Evolutionary conservation across 1,139 yeast species (phyloP).

Genomic region (Candida sp.): DNA sequence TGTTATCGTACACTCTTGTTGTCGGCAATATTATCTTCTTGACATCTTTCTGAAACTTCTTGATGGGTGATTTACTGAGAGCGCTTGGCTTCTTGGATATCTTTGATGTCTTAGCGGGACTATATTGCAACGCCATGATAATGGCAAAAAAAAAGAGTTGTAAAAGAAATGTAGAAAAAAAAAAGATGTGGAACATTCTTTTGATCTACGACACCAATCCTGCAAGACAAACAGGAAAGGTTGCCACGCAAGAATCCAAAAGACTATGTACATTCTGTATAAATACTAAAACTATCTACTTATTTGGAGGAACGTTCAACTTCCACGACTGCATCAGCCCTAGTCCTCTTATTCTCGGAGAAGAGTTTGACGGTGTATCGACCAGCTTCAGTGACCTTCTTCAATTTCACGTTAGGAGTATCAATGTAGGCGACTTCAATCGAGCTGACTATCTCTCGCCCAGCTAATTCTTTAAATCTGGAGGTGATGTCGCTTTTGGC

Average conservation of each 20-base stretch:
- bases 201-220: background rate
- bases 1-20: slow-evolving; percentile 25
- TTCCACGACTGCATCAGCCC: slow-evolving; percentile 10
- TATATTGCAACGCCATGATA: slow-evolving; percentile 26
- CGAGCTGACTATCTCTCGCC: slow-evolving; percentile 19
- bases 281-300: slow-evolving; percentile 5
- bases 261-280: slow-evolving; percentile 3
- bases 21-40: slow-evolving; percentile 29
- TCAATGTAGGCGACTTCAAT: slow-evolving; percentile 14
- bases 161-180: background rate
- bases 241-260: background rate
- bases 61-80: slow-evolving; percentile 25
- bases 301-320: slow-evolving; percentile 7
- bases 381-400: slow-evolving; percentile 31
- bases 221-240: no score
- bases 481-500: slow-evolving; percentile 27
- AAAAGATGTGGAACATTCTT: background rate
- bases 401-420: slow-evolving; percentile 16
- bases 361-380: slow-evolving; percentile 32
- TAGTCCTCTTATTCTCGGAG: slow-evolving; percentile 24
- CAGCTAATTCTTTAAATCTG: slow-evolving; percentile 32
- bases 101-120: slow-evolving; percentile 47
- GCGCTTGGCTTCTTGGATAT: slow-evolving; percentile 22
- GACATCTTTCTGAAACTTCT: slow-evolving; percentile 24
- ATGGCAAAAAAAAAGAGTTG: background rate